These are phyloP conservation scores for Umbellularia californica DNA, from an alignment of 164 flowering plant genomes.

Conservation along the genomic window DNA sequence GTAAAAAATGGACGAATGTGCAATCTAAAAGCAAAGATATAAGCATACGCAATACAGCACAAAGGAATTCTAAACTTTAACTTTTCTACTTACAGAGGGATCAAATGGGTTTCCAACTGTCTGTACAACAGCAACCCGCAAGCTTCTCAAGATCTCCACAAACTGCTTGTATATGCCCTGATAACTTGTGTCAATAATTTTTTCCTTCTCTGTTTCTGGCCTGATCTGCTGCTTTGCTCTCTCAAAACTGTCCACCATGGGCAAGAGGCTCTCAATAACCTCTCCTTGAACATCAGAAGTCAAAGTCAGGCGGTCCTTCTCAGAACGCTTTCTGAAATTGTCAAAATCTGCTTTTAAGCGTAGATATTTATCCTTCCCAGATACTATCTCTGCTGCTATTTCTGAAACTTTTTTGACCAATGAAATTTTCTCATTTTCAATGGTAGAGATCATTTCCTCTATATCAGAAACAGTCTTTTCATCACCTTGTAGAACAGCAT, in stretches of 20 bases:
- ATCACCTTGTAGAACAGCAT: constrained; percentile 62
- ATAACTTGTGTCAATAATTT: constrained; percentile 79
- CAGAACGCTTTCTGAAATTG: constrained; percentile 73
- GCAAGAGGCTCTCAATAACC: constrained; percentile 75
- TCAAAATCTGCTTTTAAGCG: constrained; percentile 94
- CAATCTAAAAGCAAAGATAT: neutral
- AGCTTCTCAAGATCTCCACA: constrained; percentile 83
- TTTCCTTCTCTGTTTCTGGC: constrained; percentile 80
- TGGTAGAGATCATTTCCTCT: constrained; percentile 37
- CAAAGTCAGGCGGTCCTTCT: constrained; percentile 59
- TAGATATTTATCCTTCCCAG: constrained; percentile 65
- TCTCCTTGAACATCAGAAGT: constrained; percentile 67
- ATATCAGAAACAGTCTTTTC: constrained; percentile 38
- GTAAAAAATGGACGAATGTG: too few species aligned
- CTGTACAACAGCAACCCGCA: constrained; percentile 59
- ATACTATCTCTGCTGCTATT: constrained; percentile 49
- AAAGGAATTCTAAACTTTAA: neutral
- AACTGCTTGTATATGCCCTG: constrained; percentile 97
- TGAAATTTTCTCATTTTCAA: constrained; percentile 58
- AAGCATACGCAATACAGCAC: neutral
- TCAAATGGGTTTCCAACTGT: constrained; percentile 93
- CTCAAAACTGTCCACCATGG: constrained; percentile 90
- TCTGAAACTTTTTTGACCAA: constrained; percentile 45
- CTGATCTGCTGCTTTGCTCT: constrained; percentile 67
- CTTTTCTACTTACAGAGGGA: constrained; percentile 62